Base-by-base conservation (phyloP, 495 filamentous ascomycete genomes). In the Articulospora tetracladia region DNA sequence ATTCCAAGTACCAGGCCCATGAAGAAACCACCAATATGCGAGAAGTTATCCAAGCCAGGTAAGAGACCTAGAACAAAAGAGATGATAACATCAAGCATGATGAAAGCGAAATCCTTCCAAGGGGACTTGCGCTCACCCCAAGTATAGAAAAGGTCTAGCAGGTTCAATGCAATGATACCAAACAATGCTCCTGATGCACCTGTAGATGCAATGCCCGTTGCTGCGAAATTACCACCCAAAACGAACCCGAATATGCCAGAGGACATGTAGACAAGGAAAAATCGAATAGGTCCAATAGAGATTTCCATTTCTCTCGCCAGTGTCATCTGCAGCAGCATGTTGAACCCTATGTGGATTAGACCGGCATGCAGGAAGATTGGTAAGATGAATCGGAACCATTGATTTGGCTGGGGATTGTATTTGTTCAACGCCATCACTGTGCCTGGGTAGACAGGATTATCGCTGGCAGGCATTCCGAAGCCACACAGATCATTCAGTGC, bases 181-280 rank as follows among this genome's bases (percentile, higher is more conserved):
- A 97, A 98, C 15, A 98, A 77, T 2, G 84, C 82, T 44, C 94
- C 94, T 0, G 94, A 98, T 41, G 91, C 92, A 23, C 94, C 94
- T 1, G 86, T 91, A 20, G 91, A 94, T 0, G 91, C 82, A 62
- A 94, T 85, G 17, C 86, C 87, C 24, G 84, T 80, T 7, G 87
- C 85, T 12, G 93, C 92, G 65, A 89, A 97, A 72, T 97, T 98
- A 19, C 93, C 94, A 62, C 94, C 94, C 58, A 98, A 80, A 2
- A 97, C 90, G 69, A 97, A 97, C 17, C 94, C 94, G 69, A 97
- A 98, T 61, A 98, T 98, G 20, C 94, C 94, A 53, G 89, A 83
- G 64, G 84, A 84, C 60, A 98, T 79, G 72, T 98, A 98, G 52
- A 96, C 91, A 41, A 98, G 71, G 44, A 85, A 82, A 72, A 93